These are phyloP conservation scores for Colletotrichum shisoi DNA, from an alignment of 2,329 filamentous ascomycete genomes.

Conservation along the genomic window DNA sequence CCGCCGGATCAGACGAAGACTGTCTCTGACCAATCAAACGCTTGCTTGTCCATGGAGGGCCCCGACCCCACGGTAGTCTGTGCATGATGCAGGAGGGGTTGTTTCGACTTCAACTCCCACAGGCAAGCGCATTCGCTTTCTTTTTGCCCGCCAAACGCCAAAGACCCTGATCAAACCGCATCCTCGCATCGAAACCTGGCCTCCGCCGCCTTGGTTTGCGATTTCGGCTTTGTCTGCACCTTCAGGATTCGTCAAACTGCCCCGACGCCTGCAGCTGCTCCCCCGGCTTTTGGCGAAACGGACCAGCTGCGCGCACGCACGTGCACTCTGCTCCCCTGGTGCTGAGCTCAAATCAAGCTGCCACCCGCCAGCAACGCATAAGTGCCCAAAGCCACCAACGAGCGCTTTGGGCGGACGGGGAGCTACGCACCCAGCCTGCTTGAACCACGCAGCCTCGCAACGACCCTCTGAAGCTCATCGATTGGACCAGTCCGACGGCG, in stretches of 20 bases:
- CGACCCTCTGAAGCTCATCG: slow-evolving; percentile 3
- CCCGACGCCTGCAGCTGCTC: slow-evolving; percentile 32
- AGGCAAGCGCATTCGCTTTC: slow-evolving; percentile 25
- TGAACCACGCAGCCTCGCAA: slow-evolving; percentile 7
- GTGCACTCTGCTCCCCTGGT: slow-evolving; percentile 2
- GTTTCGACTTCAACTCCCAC: slow-evolving; percentile 33
- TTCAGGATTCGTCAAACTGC: slow-evolving; percentile 4
- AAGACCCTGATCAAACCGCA: slow-evolving; percentile 1
- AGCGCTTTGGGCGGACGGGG: slow-evolving; percentile 17
- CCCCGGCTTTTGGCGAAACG: slow-evolving; percentile 12
- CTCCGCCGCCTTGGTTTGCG: slow-evolving; percentile 18
- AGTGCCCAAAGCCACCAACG: slow-evolving; percentile 8
- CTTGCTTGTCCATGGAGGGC: slow-evolving; percentile 1
- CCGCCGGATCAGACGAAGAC: slow-evolving; percentile 25
- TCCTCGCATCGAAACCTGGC: slow-evolving; percentile 11
- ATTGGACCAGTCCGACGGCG: slow-evolving; percentile 7
- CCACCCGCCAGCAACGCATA: slow-evolving; percentile 12
- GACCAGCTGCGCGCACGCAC: slow-evolving; percentile 6
- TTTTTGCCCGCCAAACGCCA: slow-evolving; percentile 19
- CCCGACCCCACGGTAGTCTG: slow-evolving; percentile 27
- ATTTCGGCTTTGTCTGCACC: slow-evolving; percentile 7
- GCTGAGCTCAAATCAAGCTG: slow-evolving; percentile 16
- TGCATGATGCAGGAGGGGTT: slow-evolving; percentile 31
- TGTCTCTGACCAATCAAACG: slow-evolving; percentile 17
- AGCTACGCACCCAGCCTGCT: slow-evolving; percentile 16